phyloP scores from a whole-genome alignment of 257 asterid genomes.

The Nicotiana otophora region DNA sequence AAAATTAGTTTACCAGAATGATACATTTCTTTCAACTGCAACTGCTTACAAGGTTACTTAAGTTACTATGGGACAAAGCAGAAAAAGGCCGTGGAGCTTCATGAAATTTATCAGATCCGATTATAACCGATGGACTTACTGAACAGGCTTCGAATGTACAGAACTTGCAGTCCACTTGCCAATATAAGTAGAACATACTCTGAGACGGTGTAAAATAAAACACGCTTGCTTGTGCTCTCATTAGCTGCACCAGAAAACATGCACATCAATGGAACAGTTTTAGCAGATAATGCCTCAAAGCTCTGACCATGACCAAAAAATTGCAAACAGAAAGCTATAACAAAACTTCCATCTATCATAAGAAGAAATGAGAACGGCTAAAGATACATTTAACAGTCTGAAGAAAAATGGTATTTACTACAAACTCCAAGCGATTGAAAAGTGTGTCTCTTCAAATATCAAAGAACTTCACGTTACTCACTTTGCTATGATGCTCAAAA shows the following conservation, averaged over 20 bases:
- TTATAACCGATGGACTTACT: constrained; percentile 60
- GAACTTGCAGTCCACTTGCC: constrained; percentile 60
- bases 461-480: background rate
- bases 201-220: constrained; percentile 62
- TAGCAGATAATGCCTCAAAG: background rate
- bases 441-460: background rate
- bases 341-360: background rate
- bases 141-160: constrained; percentile 67
- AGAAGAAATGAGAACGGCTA: background rate
- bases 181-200: constrained; percentile 60
- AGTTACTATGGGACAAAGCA: background rate
- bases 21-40: background rate
- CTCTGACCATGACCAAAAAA: background rate
- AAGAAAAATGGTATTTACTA: background rate
- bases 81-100: background rate
- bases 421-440: background rate
- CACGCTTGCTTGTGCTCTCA: constrained; percentile 74
- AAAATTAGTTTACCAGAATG: background rate
- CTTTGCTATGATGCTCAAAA: background rate
- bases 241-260: constrained; percentile 51
- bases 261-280: background rate
- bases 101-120: constrained; percentile 49
- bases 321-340: background rate
- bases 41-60: background rate
- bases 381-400: background rate